Evolutionary conservation across 768 basidiomycete genomes (phyloP), one percentile per base, ranked within the genome.

Genomic region (Boletellus sp.): DNA sequence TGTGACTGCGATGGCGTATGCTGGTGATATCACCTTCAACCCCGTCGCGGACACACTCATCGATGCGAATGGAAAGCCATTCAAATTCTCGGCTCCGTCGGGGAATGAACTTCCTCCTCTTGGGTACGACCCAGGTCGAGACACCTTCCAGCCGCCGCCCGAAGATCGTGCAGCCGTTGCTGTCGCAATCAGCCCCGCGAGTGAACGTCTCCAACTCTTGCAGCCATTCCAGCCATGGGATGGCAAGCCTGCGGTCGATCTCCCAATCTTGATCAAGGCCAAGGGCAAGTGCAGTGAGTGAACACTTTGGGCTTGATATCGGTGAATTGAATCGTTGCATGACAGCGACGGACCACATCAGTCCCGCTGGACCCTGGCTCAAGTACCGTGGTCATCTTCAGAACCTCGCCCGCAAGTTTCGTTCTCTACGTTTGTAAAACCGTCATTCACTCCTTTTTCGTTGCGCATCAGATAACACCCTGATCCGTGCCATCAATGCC

Each of bases 361-460:
- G 87, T 53, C 94, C 94, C 66, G 95, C 94, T 77, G 95, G 95
- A 52, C 95, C 95, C 40, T 98, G 95, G 95, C 83, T 98, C 77
- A 97, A 97, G 76, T 98, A 94, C 79, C 92, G 95, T 77, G 95
- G 95, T 55, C 95, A 98, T 72, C 85, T 97, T 64, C 81, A 96
- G 71, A 98, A 97, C 78, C 97, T 96, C 68, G 96, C 94, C 28
- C 90, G 89, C 89, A 55, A 55, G 84, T 78, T 4, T 13, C 19
- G 41, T 9, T 32, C 0, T 42, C 22, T 31, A 10, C 36, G 11
- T 6, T 33, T 24, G 22, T 23, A 13, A 44, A 16, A 48, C 55
- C 15, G 28, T 0, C 13, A 28, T 54, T 42, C 46, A 57, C 33
- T 28, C 10, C 42, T 42, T 1, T 2, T 45, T n/a, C n/a, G n/a